Conservation (phyloP, 176 grass and related monocot species). For the Oropetium thomaeum region DNA sequence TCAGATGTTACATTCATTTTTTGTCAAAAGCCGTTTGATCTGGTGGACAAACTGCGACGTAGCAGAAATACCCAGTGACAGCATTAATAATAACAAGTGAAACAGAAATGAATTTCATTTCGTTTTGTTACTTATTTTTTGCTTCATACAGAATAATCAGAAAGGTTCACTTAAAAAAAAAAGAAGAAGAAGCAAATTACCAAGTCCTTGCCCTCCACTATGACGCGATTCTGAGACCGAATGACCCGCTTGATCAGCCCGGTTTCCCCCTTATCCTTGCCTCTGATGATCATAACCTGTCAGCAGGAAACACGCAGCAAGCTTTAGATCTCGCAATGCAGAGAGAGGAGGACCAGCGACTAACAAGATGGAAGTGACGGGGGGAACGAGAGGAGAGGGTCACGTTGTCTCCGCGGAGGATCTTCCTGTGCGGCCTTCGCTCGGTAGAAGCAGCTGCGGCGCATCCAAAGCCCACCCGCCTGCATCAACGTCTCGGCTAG, state of each 20-base stretch:
- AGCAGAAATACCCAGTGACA: no score
- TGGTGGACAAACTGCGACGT: no score
- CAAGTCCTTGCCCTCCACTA: slow-evolving; percentile 94
- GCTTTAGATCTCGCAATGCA: not conserved
- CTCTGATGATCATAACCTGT: slow-evolving; percentile 93
- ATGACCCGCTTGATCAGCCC: slow-evolving; percentile 89
- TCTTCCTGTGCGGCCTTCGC: slow-evolving; percentile 85
- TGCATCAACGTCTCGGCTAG: no score
- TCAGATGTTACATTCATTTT: no score
- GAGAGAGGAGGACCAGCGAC: not conserved
- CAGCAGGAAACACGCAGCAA: not conserved
- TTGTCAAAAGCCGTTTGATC: no score
- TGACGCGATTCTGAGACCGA: slow-evolving; percentile 87
- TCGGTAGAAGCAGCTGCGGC: no score
- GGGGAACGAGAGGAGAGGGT: not conserved
- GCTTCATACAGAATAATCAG: not conserved
- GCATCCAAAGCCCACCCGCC: no score
- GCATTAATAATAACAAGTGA: no score
- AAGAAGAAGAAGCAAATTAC: no score
- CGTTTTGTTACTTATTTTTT: no score
- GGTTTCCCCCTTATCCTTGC: slow-evolving; percentile 86
- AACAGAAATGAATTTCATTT: no score
- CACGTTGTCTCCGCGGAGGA: slow-evolving; percentile 84
- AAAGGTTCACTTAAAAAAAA: not conserved
- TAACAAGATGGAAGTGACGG: not conserved